Evolutionary conservation across 164 flowering plant genomes (phyloP).

Genomic region (Euptelea pleiosperma): DNA sequence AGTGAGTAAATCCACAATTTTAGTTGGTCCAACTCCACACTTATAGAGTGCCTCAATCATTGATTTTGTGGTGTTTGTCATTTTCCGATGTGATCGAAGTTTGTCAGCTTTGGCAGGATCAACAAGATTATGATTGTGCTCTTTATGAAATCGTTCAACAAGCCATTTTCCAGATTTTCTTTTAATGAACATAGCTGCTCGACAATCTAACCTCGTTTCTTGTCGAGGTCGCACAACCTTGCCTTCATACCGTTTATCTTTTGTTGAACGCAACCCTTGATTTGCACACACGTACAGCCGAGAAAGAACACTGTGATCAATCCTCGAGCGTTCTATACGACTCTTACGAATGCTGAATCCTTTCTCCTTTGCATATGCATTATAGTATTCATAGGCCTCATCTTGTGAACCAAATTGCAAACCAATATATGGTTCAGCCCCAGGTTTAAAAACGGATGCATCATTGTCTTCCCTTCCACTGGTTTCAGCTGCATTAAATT

Average conservation of each 20-base stretch:
- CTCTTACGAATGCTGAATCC: constrained; percentile 21
- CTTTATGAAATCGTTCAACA: constrained; percentile 9
- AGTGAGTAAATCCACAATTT: constrained; percentile 1
- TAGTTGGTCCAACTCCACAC: constrained; percentile 13
- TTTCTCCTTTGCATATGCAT: constrained; percentile 21
- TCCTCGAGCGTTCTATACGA: constrained; percentile 18
- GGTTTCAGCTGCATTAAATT: constrained; percentile 5
- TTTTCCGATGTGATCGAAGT: constrained; percentile 21
- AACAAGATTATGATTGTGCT: constrained; percentile 16
- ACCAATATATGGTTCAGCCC: constrained; percentile 17
- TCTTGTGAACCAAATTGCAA: constrained; percentile 18
- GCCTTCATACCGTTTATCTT: constrained; percentile 16
- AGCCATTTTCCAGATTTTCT: constrained; percentile 14
- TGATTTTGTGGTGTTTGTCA: constrained; percentile 6
- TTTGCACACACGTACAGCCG: constrained; percentile 19
- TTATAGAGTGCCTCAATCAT: constrained; percentile 10
- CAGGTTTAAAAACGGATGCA: constrained; percentile 4
- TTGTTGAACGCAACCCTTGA: constrained; percentile 16
- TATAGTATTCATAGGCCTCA: constrained; percentile 20
- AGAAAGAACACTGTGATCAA: constrained; percentile 17
- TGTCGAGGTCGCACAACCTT: constrained; percentile 18
- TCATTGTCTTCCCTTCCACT: constrained; percentile 9
- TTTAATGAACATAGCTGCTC: constrained; percentile 16
- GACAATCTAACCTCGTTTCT: constrained; percentile 20
- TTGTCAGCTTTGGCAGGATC: constrained; percentile 16